phyloP scores from a whole-genome alignment of 345 rosid genomes.

The Balakata baccata region DNA sequence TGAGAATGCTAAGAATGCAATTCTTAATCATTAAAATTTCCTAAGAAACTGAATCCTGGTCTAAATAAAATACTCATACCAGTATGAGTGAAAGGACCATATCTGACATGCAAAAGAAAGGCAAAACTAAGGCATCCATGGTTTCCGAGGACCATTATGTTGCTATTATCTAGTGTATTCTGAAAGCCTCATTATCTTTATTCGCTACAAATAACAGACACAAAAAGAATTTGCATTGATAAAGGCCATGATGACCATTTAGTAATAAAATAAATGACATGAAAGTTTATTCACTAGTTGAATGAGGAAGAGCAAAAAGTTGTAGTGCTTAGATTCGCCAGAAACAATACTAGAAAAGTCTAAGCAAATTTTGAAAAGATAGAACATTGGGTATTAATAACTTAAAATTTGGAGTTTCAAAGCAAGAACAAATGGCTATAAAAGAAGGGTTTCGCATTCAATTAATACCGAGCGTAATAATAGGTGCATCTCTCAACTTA shows the following conservation, averaged over 20 bases:
- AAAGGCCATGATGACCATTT: neutral
- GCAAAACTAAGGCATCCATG: neutral
- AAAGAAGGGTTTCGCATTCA: neutral
- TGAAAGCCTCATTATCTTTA: neutral
- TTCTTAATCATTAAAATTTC: neutral
- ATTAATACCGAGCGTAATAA: neutral
- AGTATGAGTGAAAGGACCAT: neutral
- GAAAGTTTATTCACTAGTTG: neutral
- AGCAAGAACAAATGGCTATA: neutral
- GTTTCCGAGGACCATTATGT: neutral
- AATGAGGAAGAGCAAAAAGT: neutral
- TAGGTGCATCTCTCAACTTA: neutral
- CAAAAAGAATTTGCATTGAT: neutral
- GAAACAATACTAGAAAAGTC: neutral
- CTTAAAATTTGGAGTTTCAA: neutral
- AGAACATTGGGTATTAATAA: neutral
- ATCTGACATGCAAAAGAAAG: neutral
- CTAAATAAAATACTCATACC: neutral
- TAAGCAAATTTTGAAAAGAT: neutral
- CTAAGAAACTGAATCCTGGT: neutral
- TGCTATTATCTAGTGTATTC: neutral
- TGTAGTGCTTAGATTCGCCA: neutral
- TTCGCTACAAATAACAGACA: neutral
- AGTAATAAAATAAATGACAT: neutral
- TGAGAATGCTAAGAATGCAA: too few species aligned